Percentiles rank a stretch among this genome's conserved stretches.
These are phyloP conservation scores for Escovopsis sp. DNA, from an alignment of 2,329 filamentous ascomycete genomes.

Conservation along the genomic window DNA sequence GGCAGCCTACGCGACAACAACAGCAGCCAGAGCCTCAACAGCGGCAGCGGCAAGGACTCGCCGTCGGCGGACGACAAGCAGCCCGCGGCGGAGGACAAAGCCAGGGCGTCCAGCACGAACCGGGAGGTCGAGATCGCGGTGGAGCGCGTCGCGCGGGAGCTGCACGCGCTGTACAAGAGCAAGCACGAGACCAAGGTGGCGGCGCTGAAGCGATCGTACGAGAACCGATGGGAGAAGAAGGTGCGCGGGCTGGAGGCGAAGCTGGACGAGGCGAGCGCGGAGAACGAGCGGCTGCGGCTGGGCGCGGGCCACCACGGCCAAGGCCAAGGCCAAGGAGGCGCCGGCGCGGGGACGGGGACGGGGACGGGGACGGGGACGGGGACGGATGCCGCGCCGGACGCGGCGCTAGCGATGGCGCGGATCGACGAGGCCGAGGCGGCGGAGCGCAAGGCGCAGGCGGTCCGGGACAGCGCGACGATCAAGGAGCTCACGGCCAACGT, in stretches of 20 bases:
- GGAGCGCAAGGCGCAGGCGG: slow-evolving; percentile 42
- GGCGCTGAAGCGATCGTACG: slow-evolving; percentile 73
- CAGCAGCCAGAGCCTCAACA: too few relatives aligned
- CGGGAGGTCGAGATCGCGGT: slow-evolving; percentile 70
- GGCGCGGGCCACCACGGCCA: too few relatives aligned
- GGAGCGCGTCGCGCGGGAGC: slow-evolving; percentile 83
- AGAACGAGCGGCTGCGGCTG: slow-evolving; percentile 63
- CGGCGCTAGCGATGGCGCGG: slow-evolving; percentile 51
- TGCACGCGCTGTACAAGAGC: slow-evolving; percentile 86
- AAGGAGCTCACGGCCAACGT: slow-evolving; percentile 59
- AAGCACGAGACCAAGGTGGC: slow-evolving; percentile 96
- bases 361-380: too few relatives aligned
- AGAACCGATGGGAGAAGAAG: slow-evolving; percentile 79
- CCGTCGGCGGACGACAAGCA: slow-evolving; percentile 22
- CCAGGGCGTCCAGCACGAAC: slow-evolving; percentile 17
- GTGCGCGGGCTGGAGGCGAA: slow-evolving; percentile 62
- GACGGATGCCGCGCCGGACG: slow-evolving; percentile 51
- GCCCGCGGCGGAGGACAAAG: slow-evolving; percentile 26
- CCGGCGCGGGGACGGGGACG: too few relatives aligned
- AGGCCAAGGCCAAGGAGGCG: too few relatives aligned
- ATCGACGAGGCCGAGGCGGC: slow-evolving; percentile 33
- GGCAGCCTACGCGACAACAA: slow-evolving; percentile 59
- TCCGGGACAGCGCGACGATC: slow-evolving; percentile 51
- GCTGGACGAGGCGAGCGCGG: slow-evolving; percentile 52
- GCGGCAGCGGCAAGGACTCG: slow-evolving; percentile 45